Evolutionary conservation across 306 rosid species (phyloP).

Genomic region (Purshia tridentata): DNA sequence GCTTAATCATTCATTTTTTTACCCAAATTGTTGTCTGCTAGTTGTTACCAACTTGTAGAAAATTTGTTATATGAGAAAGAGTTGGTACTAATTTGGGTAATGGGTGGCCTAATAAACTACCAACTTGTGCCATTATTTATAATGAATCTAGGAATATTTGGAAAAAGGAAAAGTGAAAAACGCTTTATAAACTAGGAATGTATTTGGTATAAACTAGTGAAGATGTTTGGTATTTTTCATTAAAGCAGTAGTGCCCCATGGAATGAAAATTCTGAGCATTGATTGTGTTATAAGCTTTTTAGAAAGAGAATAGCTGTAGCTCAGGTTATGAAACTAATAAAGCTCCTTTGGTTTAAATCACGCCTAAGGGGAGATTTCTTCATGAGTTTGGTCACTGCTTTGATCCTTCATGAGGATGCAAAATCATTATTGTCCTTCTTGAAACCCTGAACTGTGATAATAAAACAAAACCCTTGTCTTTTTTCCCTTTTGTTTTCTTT

Average conservation of each 20-base stretch:
- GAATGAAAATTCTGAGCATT: background rate
- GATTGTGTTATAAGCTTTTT: background rate
- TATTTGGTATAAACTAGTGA: too few species aligned
- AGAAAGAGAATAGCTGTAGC: conserved; percentile 1
- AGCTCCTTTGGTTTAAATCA: conserved; percentile 35
- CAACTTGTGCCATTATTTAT: conserved; percentile 22
- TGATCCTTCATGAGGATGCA: conserved; percentile 9
- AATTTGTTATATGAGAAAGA: background rate
- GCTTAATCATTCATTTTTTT: background rate
- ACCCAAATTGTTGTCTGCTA: background rate
- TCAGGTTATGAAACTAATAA: conserved; percentile 15
- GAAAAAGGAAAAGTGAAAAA: background rate
- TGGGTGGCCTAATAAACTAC: background rate
- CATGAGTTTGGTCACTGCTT: conserved; percentile 33
- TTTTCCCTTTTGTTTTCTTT: conserved; percentile 23
- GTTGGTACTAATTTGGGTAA: background rate
- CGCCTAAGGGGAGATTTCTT: conserved; percentile 25
- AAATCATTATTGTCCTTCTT: conserved; percentile 47
- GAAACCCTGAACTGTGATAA: conserved; percentile 55
- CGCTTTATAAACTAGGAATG: background rate
- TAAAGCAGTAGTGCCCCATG: conserved; percentile 10
- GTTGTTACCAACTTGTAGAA: background rate
- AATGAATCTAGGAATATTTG: background rate
- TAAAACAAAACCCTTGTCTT: conserved; percentile 36
- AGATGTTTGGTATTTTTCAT: background rate